Base-by-base conservation (phyloP, 441 rosid species). In the Corymbia calophylla region DNA sequence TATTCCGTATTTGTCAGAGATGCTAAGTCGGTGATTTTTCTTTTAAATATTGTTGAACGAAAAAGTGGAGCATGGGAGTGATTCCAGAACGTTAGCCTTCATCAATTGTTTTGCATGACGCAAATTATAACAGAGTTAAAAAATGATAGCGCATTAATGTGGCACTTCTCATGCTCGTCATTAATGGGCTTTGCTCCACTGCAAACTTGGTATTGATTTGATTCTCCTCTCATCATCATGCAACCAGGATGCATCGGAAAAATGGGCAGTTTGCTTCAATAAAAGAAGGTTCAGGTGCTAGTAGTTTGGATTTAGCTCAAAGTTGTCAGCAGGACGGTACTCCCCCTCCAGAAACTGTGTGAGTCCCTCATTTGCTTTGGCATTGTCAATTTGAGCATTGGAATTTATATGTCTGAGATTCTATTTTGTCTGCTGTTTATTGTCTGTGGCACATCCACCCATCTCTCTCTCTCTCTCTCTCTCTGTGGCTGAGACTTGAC, bases 201-300 rank as follows among this genome's bases (percentile, higher is more conserved):
- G 53, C 68, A 60, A 53, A 31, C 70, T 89, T 80, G 77, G 39
- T 56, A 86, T 87, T 70, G 58, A 66, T 73, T 31, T 58, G 51
- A 87, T 87, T 49, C 70, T 82, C 70, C 88, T 62, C n/a, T 73
- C 88, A 87, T 89, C 35, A 32, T 29, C 86, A 18, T 91, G 62
- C 58, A 92, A 60, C 87, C 66, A 96, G 98, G 92, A 96, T 96
- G 98, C 98, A 95, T 87, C 96, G 98, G 53, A 96, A 94, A 93
- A 95, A 96, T 91, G 98, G 98, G 86, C 98, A 96, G 90, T 95
- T 96, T 96, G 97, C 94, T 29, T 96, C 98, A 58, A 55, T 93
- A 48, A 96, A 95, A 92, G 96, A 93, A 90, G 92, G 89, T 88
- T 92, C 94, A 27, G 93, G 95, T 62, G 92, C 91, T 88, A 93